Conservation (phyloP, 225 moss, liverwort and hornwort genomes). For the Physcomitrellopsis africana region DNA sequence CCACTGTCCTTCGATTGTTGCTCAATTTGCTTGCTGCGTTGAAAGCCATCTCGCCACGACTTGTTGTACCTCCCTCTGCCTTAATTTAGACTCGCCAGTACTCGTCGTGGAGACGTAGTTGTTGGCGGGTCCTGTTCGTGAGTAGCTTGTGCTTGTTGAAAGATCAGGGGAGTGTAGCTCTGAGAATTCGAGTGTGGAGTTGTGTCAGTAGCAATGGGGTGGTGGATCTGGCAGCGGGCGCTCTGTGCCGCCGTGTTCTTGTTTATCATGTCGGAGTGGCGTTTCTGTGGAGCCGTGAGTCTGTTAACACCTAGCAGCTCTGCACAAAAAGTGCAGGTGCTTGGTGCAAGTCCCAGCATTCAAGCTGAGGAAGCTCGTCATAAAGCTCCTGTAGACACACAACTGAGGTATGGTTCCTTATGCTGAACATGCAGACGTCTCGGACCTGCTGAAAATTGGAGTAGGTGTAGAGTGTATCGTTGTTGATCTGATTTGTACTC, state of each 20-base stretch:
- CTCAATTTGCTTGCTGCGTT: too few species aligned
- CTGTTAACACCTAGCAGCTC: conserved; percentile 4
- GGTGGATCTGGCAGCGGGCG: conserved; percentile 20
- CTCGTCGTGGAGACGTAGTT: too few species aligned
- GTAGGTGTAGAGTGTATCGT: neutral
- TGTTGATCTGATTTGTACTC: neutral
- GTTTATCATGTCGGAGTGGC: conserved; percentile 26
- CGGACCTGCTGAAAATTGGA: neutral
- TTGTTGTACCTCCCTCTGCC: too few species aligned
- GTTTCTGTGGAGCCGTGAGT: conserved; percentile 35
- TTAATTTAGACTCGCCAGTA: too few species aligned
- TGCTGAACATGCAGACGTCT: neutral
- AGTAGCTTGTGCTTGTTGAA: too few species aligned
- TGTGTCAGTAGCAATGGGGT: conserved; percentile 25
- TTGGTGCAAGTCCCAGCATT: neutral
- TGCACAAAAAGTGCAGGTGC: conserved; percentile 25
- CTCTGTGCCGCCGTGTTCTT: conserved; percentile 1
- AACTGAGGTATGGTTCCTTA: conserved; percentile 27
- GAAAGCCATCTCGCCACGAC: too few species aligned
- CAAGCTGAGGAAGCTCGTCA: conserved; percentile 13
- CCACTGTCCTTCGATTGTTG: too few species aligned
- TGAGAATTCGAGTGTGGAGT: neutral
- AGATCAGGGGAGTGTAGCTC: too few species aligned
- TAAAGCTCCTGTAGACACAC: neutral
- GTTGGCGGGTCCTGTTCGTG: too few species aligned